Conservation (phyloP, 2,329 filamentous ascomycete genomes). For the Cordyceps fumosorosea region DNA sequence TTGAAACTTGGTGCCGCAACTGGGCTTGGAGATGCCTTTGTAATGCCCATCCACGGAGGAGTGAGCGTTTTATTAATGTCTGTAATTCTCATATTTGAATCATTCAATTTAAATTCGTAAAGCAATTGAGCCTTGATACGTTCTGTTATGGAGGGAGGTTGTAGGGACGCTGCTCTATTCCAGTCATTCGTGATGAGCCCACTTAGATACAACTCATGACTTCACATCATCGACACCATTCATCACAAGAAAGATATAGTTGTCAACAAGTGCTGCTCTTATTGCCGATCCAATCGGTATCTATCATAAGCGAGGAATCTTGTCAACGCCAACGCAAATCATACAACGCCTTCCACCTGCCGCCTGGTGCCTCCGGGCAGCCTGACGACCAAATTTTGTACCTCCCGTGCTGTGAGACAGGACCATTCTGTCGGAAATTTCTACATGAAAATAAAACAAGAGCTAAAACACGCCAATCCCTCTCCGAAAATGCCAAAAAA, state of each 20-base stretch:
- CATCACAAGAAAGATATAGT: neutral
- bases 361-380: conserved; percentile 7
- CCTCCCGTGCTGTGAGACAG: conserved; percentile 1
- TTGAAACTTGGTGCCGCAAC: neutral
- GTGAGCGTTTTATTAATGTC: neutral
- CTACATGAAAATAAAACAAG: conserved; percentile 2
- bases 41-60: neutral
- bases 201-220: neutral
- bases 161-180: neutral
- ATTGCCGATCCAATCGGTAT: conserved; percentile 11
- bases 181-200: neutral
- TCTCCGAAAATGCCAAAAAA: conserved; percentile 14
- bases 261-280: conserved; percentile 10
- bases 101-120: neutral
- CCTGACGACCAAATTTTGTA: conserved; percentile 10
- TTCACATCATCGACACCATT: neutral
- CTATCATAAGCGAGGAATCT: conserved; percentile 9
- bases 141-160: neutral
- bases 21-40: neutral
- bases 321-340: conserved; percentile 5
- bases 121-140: neutral
- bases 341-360: conserved; percentile 9
- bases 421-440: conserved; percentile 8
- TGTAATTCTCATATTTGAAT: neutral
- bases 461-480: conserved; percentile 9